These are phyloP conservation scores for Pyrenophora graminea DNA, from an alignment of 2,329 filamentous ascomycete species.

Conservation along the genomic window DNA sequence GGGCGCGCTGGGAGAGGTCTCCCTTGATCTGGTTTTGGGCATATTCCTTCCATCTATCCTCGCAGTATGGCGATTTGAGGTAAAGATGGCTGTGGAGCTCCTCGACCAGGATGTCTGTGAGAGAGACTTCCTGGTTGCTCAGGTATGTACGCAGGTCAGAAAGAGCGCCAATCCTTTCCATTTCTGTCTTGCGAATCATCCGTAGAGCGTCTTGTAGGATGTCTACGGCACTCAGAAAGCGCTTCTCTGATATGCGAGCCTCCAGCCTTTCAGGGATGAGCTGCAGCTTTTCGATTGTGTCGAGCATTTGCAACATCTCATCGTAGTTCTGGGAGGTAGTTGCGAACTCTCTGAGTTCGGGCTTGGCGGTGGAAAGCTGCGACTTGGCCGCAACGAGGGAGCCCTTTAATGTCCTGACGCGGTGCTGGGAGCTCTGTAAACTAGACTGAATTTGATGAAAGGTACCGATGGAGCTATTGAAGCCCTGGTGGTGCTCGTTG, in stretches of 20 bases:
- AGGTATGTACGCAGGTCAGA: conserved; percentile 86
- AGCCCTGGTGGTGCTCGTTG: conserved; percentile 96
- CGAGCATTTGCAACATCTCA: conserved; percentile 79
- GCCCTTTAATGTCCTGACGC: conserved; percentile 80
- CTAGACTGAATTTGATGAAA: conserved; percentile 98
- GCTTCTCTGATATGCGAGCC: conserved; percentile 92
- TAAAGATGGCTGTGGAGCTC: conserved; percentile 97
- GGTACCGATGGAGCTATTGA: conserved; percentile 98
- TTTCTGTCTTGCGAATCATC: conserved; percentile 80
- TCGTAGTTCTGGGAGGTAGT: conserved; percentile 89
- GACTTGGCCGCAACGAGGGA: conserved; percentile 80
- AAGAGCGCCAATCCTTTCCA: conserved; percentile 89
- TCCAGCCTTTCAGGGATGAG: conserved; percentile 90
- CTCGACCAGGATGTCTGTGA: conserved; percentile 96
- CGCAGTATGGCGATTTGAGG: conserved; percentile 95
- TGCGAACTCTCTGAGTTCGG: conserved; percentile 88
- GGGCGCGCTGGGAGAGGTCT: conserved; percentile 38
- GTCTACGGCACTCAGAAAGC: conserved; percentile 90
- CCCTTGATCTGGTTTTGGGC: conserved; percentile 65
- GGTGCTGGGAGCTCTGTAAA: conserved; percentile 84
- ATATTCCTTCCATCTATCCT: conserved; percentile 89
- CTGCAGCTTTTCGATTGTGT: conserved; percentile 84
- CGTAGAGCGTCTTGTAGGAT: conserved; percentile 85
- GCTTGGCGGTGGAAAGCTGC: conserved; percentile 81
- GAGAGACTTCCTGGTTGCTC: conserved; percentile 85